Evolutionary conservation across 2,329 filamentous ascomycete species (phyloP), one percentile per base, ranked within the genome.

Genomic region (Monilinia laxa): DNA sequence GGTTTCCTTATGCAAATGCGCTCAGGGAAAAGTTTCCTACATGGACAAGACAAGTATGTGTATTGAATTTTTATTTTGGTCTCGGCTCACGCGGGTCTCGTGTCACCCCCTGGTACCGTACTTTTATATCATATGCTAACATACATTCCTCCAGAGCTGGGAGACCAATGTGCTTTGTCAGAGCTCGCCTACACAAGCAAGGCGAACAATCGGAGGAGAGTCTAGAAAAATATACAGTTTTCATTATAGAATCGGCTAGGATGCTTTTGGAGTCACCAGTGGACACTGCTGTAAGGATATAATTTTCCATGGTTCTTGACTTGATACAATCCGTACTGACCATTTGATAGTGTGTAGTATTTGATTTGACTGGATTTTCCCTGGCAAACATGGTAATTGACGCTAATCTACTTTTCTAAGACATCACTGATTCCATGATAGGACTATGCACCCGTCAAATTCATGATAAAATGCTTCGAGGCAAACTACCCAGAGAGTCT

Each of bases 401-500:
- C 18, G n/a, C 16, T 28, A 35, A 47, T 56, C 20, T 38, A 47
- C 55, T 40, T 45, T 7, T 11, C 11, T 38, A 47, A 38, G 18
- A 25, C 4, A 53, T 64, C 23, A 47, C 73, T 75, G 47, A 77
- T 67, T 45, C 52, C 18, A 18, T 23, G 12, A 16, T 66, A 90
- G 87, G 95, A 99, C 78, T 98, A 98, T 77, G 87, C 91, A 0
- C 94, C 95, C 1, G 92, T 99, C 67, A 99, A 97, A 76, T 99
- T 98, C 80, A 97, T 99, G 90, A 97, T 99, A 79, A 96, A 97
- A 79, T 97, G 93, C 78, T 99, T 99, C 76, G 95, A 99, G 80
- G 95, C 95, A 68, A 98, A 99, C 77, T 99, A 98, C 74, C 95
- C 95, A 0, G 95, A 99, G 78, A 94, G 88, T 58, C 84, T 99